Evolutionary conservation across 345 rosid genomes (phyloP), one percentile per base, ranked within the genome.

Genomic region (Corchorus capsularis): DNA sequence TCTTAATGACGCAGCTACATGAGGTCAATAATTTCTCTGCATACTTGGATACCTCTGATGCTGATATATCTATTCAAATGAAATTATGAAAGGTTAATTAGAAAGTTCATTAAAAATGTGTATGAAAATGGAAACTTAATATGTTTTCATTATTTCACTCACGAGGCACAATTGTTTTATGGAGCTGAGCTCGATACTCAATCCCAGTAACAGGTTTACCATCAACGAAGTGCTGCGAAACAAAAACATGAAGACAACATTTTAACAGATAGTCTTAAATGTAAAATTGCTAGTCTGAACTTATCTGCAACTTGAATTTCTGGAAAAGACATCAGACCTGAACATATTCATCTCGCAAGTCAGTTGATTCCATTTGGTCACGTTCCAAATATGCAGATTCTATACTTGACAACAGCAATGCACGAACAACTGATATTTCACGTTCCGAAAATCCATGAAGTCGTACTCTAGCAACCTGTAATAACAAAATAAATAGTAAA

Each of bases 321-420:
- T 43, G 70, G 70, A 66, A 47, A 41, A 43, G 2, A 3, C n/a
- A 19, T 17, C 45, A 45, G 6, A 91, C 98, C 87, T 94, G 94
- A 67, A 91, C 76, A 84, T 86, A 91, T 77, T 91, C 97, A 84
- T 94, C 89, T 57, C 91, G 82, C 85, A 94, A 83, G 88, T 85
- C 91, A 71, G 92, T 87, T 64, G 98, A 94, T 75, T 92, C 96
- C 83, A 85, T 87, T 87, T 94, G 97, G 77, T 94, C 97, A 71
- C 97, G 97, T 81, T 94, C 97, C 82, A 94, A 84, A 86, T 89
- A 94, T 55, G 97, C 94, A 57, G 98, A 94, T 86, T 94, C 98
- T 61, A 92, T 93, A 80, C 87, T 91, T 0, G 98, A 92, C 92
- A 94, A 85, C 73, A 89, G 74, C 71, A 89, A 82, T 77, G 97